A percentile compares a stretch with the other conserved stretches of the same genome.
Evolutionary conservation across 164 flowering plant genomes (phyloP).

Genomic region (Houttuynia cordata): DNA sequence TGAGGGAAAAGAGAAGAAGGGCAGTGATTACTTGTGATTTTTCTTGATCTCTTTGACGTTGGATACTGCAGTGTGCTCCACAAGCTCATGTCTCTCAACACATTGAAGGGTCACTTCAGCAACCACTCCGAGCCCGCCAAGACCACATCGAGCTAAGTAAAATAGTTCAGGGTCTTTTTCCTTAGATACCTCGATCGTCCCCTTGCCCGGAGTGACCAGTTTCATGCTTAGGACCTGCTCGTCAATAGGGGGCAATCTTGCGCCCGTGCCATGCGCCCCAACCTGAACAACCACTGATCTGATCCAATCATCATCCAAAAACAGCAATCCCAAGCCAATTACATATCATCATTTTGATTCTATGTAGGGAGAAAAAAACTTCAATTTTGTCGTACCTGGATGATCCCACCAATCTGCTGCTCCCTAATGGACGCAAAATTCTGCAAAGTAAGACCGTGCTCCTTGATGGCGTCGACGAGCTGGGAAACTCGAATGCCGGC

Average conservation of each 20-base stretch:
- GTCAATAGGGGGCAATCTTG: slow-evolving; percentile 91
- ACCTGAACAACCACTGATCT: slow-evolving; percentile 36
- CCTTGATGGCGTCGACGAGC: slow-evolving; percentile 81
- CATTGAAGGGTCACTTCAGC: slow-evolving; percentile 97
- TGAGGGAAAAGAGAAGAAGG: neutral
- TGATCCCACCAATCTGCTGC: slow-evolving; percentile 94
- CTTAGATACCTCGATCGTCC: slow-evolving; percentile 83
- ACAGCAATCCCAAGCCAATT: neutral
- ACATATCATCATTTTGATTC: too few relatives aligned
- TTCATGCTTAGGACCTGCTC: slow-evolving; percentile 96
- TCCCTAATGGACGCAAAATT: slow-evolving; percentile 95
- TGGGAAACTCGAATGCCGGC: slow-evolving; percentile 90
- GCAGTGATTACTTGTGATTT: slow-evolving; percentile 68
- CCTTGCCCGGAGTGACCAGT: slow-evolving; percentile 91
- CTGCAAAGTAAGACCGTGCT: slow-evolving; percentile 77
- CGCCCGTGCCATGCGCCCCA: slow-evolving; percentile 99
- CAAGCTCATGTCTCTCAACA: slow-evolving; percentile 91
- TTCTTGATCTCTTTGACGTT: slow-evolving; percentile 75
- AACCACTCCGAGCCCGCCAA: slow-evolving; percentile 97
- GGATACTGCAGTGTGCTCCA: slow-evolving; percentile 84
- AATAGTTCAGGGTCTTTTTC: slow-evolving; percentile 90
- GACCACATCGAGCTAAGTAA: slow-evolving; percentile 94
- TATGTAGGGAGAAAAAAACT: neutral
- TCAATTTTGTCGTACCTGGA: slow-evolving; percentile 46
- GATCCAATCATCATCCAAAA: neutral